Evolutionary conservation across 2,329 filamentous ascomycete species (phyloP), one percentile per base, ranked within the genome.

Genomic region (Trichoderma lentiforme): DNA sequence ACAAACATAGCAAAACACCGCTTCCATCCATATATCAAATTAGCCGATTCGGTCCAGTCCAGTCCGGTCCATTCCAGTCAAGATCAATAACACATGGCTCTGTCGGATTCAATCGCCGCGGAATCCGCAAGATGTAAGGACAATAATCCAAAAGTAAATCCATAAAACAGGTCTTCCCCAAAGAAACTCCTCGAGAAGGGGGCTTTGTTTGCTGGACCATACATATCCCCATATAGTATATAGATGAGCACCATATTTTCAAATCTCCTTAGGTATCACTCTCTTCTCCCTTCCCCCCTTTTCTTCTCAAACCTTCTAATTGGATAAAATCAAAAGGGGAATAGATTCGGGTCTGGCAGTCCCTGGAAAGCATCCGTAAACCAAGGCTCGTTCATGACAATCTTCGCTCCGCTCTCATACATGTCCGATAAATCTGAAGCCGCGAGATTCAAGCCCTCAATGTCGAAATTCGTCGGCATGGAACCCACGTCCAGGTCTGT

Each of bases 341-440:
- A 81, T 69, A 81, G 77, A 65, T 78, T 78, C 15, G 75, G 73
- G 32, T 80, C 78, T 1, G 80, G 81, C 28, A 83, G 74, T 14
- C 78, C 78, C 61, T 81, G 79, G 26, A 83, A 81, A 71, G 80
- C 78, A 63, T 80, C 79, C 9, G 76, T 81, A 70, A 83, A 80
- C 79, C 83, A 84, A 15, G 81, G 80, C 70, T 84, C 83, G 71
- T 80, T 78, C 65, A 83, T 76, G 66, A 81, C 77, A 73, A 80
- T 81, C 39, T 79, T 77, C 65, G 81, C 77, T 9, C 79, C 80
- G 18, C 81, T 79, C 72, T 79, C 79, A 68, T 80, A 77, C 69
- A 76, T 75, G 39, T 77, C 77, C 62, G 77, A 76, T 4, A 74
- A 70, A 8, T 77, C 78, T 9, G 74, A 73, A 1, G 75, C 76